These are phyloP conservation scores for Vigna trinervia DNA, from an alignment of 306 rosid genomes.

Conservation along the genomic window DNA sequence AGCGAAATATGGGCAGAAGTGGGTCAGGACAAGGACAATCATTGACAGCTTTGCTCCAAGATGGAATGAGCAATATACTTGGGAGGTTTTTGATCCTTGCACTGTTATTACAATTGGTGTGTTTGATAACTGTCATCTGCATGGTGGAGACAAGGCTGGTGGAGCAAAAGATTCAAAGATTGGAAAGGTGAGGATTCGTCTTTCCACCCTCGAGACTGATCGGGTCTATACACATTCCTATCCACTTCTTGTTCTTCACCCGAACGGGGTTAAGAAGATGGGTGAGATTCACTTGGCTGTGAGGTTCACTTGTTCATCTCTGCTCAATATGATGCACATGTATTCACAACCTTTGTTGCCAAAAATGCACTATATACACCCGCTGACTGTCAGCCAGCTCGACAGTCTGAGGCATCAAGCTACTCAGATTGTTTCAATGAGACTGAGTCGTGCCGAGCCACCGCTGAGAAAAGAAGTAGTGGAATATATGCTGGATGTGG, in stretches of 20 bases:
- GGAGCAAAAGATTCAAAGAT: slow-evolving; percentile 77
- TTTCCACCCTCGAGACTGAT: slow-evolving; percentile 94
- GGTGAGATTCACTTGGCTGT: slow-evolving; percentile 98
- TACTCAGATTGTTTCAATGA: slow-evolving; percentile 82
- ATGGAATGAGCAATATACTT: slow-evolving; percentile 98
- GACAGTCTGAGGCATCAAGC: slow-evolving; percentile 96
- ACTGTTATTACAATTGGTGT: slow-evolving; percentile 94
- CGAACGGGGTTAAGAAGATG: slow-evolving; percentile 90
- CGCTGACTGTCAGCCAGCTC: slow-evolving; percentile 87
- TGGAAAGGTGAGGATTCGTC: slow-evolving; percentile 96
- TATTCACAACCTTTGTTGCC: slow-evolving; percentile 90
- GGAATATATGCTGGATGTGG: slow-evolving; percentile 96
- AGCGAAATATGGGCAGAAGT: slow-evolving; percentile 95
- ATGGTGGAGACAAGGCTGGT: slow-evolving; percentile 76
- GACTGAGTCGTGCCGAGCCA: slow-evolving; percentile 92
- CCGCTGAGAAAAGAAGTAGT: slow-evolving; percentile 92
- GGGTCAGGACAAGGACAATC: slow-evolving; percentile 94
- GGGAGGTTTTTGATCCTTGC: slow-evolving; percentile 99
- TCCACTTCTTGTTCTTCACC: slow-evolving; percentile 87
- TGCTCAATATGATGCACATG: slow-evolving; percentile 98
- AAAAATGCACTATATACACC: slow-evolving; percentile 92
- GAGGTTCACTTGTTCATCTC: slow-evolving; percentile 87
- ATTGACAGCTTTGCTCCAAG: slow-evolving; percentile 81
- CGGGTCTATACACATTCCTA: slow-evolving; percentile 93
- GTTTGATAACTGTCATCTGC: slow-evolving; percentile 92